These are phyloP conservation scores for Botrytis cinerea DNA, from an alignment of 2,329 filamentous ascomycete genomes.

Conservation along the genomic window DNA sequence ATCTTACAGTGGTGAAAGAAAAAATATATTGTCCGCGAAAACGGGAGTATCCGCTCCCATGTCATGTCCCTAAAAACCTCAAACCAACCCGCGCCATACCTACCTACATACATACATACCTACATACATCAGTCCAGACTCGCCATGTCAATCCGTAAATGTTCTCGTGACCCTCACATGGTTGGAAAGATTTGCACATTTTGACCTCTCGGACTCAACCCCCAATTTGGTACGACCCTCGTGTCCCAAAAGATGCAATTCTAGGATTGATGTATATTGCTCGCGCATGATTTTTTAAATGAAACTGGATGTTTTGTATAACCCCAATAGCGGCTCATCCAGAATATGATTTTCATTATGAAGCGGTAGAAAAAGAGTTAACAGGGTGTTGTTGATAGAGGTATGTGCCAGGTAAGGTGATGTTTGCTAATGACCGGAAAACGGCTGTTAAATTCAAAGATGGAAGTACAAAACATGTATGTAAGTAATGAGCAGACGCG, in stretches of 20 bases:
- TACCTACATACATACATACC: background rate
- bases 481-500: slow-evolving; percentile 19
- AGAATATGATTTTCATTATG: slow-evolving; percentile 25
- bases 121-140: slow-evolving; percentile 23
- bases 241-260: slow-evolving; percentile 37
- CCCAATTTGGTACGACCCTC: slow-evolving; percentile 35
- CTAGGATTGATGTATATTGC: slow-evolving; percentile 30
- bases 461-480: slow-evolving; percentile 18
- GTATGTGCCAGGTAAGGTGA: slow-evolving; percentile 7
- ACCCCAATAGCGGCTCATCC: slow-evolving; percentile 34
- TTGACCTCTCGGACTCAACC: slow-evolving; percentile 24
- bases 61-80: slow-evolving; percentile 17
- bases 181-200: slow-evolving; percentile 19
- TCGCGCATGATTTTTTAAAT: slow-evolving; percentile 27
- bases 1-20: slow-evolving; percentile 3
- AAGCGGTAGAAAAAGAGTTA: slow-evolving; percentile 17
- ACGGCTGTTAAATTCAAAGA: slow-evolving; percentile 24
- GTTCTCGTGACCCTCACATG: slow-evolving; percentile 40
- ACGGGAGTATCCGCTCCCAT: slow-evolving; percentile 35
- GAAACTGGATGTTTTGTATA: slow-evolving; percentile 28
- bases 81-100: slow-evolving; percentile 15
- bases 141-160: slow-evolving; percentile 22
- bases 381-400: slow-evolving; percentile 12
- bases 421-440: slow-evolving; percentile 24
- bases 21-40: slow-evolving; percentile 27